Evolutionary conservation across 306 rosid species (phyloP), one percentile per base, ranked within the genome.

Genomic region (Abrus precatorius): DNA sequence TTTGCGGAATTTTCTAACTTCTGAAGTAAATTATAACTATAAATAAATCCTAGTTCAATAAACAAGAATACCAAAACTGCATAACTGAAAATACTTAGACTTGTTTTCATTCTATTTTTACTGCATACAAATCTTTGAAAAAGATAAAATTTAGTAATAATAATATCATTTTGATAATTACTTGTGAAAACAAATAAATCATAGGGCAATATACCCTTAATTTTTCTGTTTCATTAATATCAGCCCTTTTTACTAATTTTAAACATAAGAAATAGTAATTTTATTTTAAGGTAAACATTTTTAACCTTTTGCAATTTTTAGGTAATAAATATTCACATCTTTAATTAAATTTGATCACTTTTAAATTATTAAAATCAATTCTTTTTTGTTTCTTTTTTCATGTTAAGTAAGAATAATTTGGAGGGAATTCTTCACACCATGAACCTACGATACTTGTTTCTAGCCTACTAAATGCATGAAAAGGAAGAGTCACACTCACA

Each of bases 391-490:
- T 55, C 7, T 69, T 14, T 56, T 45, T 33, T 13, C 40, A 50
- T 7, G 69, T 30, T 10, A 13, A 40, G 68, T 11, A 44, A 78
- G 32, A 55, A 59, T 8, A 43, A 54, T 41, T 41, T 7, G 45
- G 59, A 29, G 50, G 33, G 2, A 40, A 1, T 38, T 38, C 40
- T 12, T 14, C 49, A 36, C 40, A 6, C 32, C 13, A 2, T 64
- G 52, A 63, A 65, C n/a, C 72, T 41, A 20, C 36, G 71, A 47
- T 6, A 28, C 4, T 69, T 4, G 20, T 68, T 55, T 28, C 49
- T 62, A 14, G n/a, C 27, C 34, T 76, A 65, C 43, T n/a, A 64
- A 64, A 72, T 71, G 55, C 33, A 82, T 52, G 61, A 74, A 82
- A 75, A 7, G 40, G 45, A 36, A 27, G 33, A 33, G 14, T 3